phyloP scores from a whole-genome alignment of 495 filamentous ascomycete species.

The Penicillium arizonense region DNA sequence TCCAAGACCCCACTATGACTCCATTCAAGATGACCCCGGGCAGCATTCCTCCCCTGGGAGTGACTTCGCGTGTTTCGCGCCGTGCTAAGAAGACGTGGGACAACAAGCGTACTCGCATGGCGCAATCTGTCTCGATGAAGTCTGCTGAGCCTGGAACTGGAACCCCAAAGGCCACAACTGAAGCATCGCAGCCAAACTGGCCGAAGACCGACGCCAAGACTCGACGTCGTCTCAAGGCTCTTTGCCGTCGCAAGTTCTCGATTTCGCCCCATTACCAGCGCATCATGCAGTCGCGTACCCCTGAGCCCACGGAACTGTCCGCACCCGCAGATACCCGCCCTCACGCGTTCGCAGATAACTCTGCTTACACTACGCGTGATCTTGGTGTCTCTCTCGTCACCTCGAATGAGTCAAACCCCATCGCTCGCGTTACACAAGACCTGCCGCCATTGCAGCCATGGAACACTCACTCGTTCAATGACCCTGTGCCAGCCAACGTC shows the following conservation, averaged over 20 bases:
- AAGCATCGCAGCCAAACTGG: constrained; percentile 55
- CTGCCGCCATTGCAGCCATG: constrained; percentile 18
- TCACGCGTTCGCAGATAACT: constrained; percentile 22
- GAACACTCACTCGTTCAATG: constrained; percentile 37
- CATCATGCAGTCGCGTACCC: constrained; percentile 69
- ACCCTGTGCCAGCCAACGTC: constrained; percentile 17
- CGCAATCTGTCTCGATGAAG: constrained; percentile 1
- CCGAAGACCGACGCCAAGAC: constrained; percentile 81
- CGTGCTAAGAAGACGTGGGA: constrained; percentile 84
- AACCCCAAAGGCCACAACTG: constrained; percentile 51
- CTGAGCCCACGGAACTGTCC: constrained; percentile 65
- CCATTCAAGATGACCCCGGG: constrained; percentile 91
- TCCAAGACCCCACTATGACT: constrained; percentile 89
- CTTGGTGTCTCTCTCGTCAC: constrained; percentile 82
- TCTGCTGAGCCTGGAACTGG: constrained; percentile 51
- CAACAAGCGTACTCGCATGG: constrained; percentile 20
- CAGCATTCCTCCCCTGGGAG: constrained; percentile 81
- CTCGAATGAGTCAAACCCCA: constrained; percentile 70
- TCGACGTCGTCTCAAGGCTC: constrained; percentile 71
- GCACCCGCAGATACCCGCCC: constrained; percentile 14
- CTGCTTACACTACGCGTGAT: constrained; percentile 66
- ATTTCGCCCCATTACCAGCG: constrained; percentile 67
- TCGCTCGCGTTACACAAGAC: constrained; percentile 59
- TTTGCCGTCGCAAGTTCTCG: constrained; percentile 75
- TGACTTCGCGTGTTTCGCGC: constrained; percentile 83